phyloP scores from a whole-genome alignment of 306 rosid genomes.

The Fragaria ananassa region DNA sequence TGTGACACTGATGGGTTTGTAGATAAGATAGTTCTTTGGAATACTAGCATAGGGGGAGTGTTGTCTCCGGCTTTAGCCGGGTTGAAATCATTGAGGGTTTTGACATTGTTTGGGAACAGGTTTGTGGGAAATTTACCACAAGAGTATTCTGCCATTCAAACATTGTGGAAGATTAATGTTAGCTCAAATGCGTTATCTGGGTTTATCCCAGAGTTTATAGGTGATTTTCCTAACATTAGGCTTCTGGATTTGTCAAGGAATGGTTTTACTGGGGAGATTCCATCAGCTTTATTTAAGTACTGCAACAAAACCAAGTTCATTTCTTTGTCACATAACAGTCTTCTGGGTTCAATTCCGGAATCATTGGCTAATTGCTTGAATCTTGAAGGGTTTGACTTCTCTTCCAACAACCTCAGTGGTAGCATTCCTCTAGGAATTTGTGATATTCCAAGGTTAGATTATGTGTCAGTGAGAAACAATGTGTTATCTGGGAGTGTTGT shows the following conservation, averaged over 20 bases:
- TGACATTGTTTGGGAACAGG: slow-evolving; percentile 80
- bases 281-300: slow-evolving; percentile 65
- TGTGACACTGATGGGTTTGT: slow-evolving; percentile 76
- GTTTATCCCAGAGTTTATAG: slow-evolving; percentile 79
- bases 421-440: slow-evolving; percentile 59
- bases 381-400: slow-evolving; percentile 95
- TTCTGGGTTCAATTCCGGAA: slow-evolving; percentile 68
- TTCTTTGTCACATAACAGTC: slow-evolving; percentile 69
- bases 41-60: slow-evolving; percentile 73
- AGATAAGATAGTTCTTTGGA: slow-evolving; percentile 83
- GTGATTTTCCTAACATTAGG: slow-evolving; percentile 71
- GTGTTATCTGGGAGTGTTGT: slow-evolving; percentile 62
- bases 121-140: slow-evolving; percentile 71
- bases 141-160: slow-evolving; percentile 54
- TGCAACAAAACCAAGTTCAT: slow-evolving; percentile 76
- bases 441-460: slow-evolving; percentile 64
- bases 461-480: slow-evolving; percentile 70
- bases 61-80: slow-evolving; percentile 69
- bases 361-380: slow-evolving; percentile 67
- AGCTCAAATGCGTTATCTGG: slow-evolving; percentile 85
- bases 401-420: slow-evolving; percentile 77
- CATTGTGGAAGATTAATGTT: slow-evolving; percentile 90
- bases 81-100: slow-evolving; percentile 67
- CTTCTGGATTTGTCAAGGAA: slow-evolving; percentile 89
- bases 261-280: slow-evolving; percentile 73